phyloP scores from a whole-genome alignment of 805 yeast species.

The Teunomyces aglyptinius region DNA sequence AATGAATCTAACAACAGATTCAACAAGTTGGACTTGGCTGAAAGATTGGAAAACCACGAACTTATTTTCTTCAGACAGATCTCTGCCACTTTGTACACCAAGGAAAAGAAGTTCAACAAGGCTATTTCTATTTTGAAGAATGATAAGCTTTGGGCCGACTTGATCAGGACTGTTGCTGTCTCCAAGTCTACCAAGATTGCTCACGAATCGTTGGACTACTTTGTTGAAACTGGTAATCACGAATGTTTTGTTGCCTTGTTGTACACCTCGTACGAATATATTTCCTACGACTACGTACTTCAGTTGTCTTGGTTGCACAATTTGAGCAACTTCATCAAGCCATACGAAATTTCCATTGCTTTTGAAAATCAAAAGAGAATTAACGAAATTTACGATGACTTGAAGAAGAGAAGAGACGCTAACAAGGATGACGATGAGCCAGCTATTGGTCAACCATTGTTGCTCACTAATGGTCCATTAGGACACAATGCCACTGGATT shows the following conservation, averaged over 20 bases:
- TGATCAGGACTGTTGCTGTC: constrained; percentile 85
- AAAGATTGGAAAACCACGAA: constrained; percentile 87
- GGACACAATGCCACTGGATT: constrained; percentile 38
- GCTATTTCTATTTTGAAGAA: constrained; percentile 84
- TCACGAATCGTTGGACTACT: constrained; percentile 83
- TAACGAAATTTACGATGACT: constrained; percentile 63
- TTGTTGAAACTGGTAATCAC: constrained; percentile 94
- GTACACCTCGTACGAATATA: constrained; percentile 77
- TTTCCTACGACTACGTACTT: constrained; percentile 78
- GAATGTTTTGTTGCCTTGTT: constrained; percentile 91
- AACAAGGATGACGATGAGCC: constrained; percentile 47
- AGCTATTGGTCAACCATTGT: constrained; percentile 62
- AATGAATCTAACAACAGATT: constrained; percentile 75
- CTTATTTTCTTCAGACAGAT: constrained; percentile 92
- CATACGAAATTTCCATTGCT: constrained; percentile 82
- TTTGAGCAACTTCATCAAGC: constrained; percentile 82
- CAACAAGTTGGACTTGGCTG: constrained; percentile 89
- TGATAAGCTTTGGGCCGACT: constrained; percentile 93
- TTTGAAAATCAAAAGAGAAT: constrained; percentile 74
- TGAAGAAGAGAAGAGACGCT: constrained; percentile 65
- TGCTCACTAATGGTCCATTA: constrained; percentile 78
- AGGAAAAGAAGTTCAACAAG: constrained; percentile 90
- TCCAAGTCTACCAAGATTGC: constrained; percentile 80
- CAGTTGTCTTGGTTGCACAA: constrained; percentile 91
- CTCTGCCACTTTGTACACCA: constrained; percentile 90